A percentile compares a stretch with the other conserved stretches of the same genome.
Conservation (phyloP, 1,284 basidiomycete genomes). For the Phellinidium pouzarii region DNA sequence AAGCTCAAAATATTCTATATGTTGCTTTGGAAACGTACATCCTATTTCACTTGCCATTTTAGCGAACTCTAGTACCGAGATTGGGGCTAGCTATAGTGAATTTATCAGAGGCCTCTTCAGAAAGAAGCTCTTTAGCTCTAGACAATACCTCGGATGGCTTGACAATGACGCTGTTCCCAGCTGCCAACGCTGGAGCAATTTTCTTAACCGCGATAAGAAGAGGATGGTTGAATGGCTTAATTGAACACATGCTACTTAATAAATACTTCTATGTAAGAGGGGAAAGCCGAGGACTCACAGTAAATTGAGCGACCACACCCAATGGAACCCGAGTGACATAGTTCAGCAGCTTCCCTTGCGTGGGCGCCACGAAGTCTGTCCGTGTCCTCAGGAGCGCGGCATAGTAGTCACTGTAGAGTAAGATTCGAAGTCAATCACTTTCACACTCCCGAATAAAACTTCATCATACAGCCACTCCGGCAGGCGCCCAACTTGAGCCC, state of each 20-base stretch:
- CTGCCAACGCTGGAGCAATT: constrained; percentile 77
- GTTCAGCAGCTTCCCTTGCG: constrained; percentile 70
- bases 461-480: constrained; percentile 72
- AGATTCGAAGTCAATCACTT: constrained; percentile 3
- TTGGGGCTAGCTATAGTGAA: constrained; percentile 55
- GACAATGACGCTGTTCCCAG: constrained; percentile 76
- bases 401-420: constrained; percentile 57
- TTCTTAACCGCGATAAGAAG: constrained; percentile 81
- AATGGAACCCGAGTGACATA: constrained; percentile 73
- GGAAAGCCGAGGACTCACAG: constrained; percentile 35
- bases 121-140: neutral
- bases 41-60: constrained; percentile 58
- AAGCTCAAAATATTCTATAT: neutral
- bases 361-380: constrained; percentile 66
- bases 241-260: neutral
- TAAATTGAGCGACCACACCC: constrained; percentile 80
- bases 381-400: constrained; percentile 65
- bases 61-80: constrained; percentile 71
- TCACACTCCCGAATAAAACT: constrained; percentile 16
- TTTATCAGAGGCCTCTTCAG: neutral
- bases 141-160: constrained; percentile 67
- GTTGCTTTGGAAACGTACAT: constrained; percentile 33
- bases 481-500: constrained; percentile 60
- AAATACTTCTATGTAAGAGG: neutral
- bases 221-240: constrained; percentile 73